Evolutionary conservation across 192 early-diverging fungal genomes (phyloP), one percentile per base, ranked within the genome.

Genomic region (Coemansia sp.): DNA sequence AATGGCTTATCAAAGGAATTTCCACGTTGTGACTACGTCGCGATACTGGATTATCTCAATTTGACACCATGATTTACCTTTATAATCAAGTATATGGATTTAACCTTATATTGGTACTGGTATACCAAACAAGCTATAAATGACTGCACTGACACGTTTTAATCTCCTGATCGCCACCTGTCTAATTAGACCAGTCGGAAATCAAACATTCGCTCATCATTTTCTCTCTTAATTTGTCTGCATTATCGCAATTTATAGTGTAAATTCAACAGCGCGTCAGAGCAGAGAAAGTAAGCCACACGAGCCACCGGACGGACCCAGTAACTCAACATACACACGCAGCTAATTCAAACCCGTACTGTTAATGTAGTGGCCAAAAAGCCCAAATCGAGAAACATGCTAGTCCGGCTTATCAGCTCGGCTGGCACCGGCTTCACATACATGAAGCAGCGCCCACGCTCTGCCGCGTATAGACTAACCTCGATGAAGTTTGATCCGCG

Each of bases 351-450:
- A n/a, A 26, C 16, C 11, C 23, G 51, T 26, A 11, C 51, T 22
- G 23, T 53, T 53, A 23, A 11, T 74, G 71, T 73, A 85, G 85
- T 92, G 90, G 88, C 88, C n/a, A 90, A 90, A 67, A 92, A 92
- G 78, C 85, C 89, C 50, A 92, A 90, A 77, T 86, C 90, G 71
- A 85, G 94, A 74, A 92, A 88, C 24, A 85, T 95, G 55, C 82
- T 98, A 59, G 90, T 95, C 22, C 87, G 90, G 54, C 83, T 98
- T 61, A 81, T 96, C 63, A 91, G 89, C 54, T 82, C 87, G 11
- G 96, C 94, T 32, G 92, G 93, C 41, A 96, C 96, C 5, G 96
- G 96, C 56, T 97, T 86, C 81, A 96, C 91, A 73, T 92, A 92
- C 70, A 91, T 90, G 7, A 92, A 87, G 56, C 80, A 88, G 55